phyloP scores from a whole-genome alignment of 148 eudicot species.

The Heliosperma pusillum region DNA sequence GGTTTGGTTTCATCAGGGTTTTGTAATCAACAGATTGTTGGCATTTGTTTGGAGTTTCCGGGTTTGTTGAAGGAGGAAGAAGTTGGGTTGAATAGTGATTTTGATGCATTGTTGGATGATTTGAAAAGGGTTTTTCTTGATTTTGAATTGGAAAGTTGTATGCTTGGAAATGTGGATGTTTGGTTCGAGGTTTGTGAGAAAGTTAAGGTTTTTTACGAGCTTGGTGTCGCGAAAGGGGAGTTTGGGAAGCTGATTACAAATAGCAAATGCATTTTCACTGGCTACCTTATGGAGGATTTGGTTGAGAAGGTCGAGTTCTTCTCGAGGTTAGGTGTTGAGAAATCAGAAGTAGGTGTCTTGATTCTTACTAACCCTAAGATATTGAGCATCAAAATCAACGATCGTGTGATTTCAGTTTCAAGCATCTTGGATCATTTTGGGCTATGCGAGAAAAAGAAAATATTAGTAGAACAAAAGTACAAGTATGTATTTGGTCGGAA shows the following conservation, averaged over 20 bases:
- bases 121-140: too few relatives aligned
- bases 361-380: too few relatives aligned
- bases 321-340: conserved; percentile 40
- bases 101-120: too few relatives aligned
- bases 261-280: conserved; percentile 36
- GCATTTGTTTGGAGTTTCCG: conserved; percentile 65
- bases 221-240: too few relatives aligned
- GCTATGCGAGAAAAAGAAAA: conserved; percentile 20
- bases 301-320: conserved; percentile 49
- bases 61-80: conserved; percentile 32
- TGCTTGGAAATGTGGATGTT: too few relatives aligned
- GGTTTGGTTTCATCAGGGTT: conserved; percentile 46
- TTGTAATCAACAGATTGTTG: conserved; percentile 31
- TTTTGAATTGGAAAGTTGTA: too few relatives aligned
- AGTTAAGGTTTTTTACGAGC: too few relatives aligned
- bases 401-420: too few relatives aligned
- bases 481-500: too few relatives aligned
- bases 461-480: too few relatives aligned
- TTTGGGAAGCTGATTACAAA: conserved; percentile 44
- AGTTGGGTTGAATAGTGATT: conserved; percentile 21
- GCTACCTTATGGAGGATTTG: conserved; percentile 46
- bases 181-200: too few relatives aligned
- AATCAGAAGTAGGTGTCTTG: conserved; percentile 43
- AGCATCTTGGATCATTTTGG: conserved; percentile 53
- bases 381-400: too few relatives aligned